These are phyloP conservation scores for Fusarium solani-melongenae DNA, from an alignment of 2,329 filamentous ascomycete genomes.

Conservation along the genomic window DNA sequence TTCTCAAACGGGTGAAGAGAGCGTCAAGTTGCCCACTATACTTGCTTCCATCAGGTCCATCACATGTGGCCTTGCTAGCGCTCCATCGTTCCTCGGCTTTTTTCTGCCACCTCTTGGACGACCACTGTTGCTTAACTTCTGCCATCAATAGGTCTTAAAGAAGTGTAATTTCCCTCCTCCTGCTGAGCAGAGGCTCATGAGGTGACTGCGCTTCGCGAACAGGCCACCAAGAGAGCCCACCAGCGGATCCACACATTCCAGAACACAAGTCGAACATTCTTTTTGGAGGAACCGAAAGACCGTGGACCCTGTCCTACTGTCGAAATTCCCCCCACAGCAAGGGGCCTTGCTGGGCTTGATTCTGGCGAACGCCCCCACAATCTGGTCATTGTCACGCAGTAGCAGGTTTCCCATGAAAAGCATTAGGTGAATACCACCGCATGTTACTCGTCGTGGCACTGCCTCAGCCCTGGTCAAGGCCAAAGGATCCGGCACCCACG, in stretches of 20 bases:
- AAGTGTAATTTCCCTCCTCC: constrained; percentile 20
- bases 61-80: neutral
- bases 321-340: constrained; percentile 7
- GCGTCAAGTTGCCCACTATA: constrained; percentile 12
- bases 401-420: constrained; percentile 12
- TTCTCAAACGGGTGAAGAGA: constrained; percentile 11
- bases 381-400: constrained; percentile 19
- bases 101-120: constrained; percentile 1
- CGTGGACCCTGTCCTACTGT: constrained; percentile 19
- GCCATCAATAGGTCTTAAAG: neutral
- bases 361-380: constrained; percentile 35
- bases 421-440: constrained; percentile 31
- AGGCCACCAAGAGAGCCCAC: constrained; percentile 26
- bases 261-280: constrained; percentile 34
- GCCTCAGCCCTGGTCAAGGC: constrained; percentile 14
- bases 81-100: neutral
- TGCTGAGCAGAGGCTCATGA: constrained; percentile 17
- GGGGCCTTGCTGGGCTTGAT: constrained; percentile 5
- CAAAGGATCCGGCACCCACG: constrained; percentile 26
- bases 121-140: neutral
- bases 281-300: constrained; percentile 14
- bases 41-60: neutral
- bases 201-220: constrained; percentile 27
- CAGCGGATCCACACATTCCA: constrained; percentile 34
- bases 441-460: constrained; percentile 17